Evolutionary conservation across 345 rosid species (phyloP), one percentile per base, ranked within the genome.

Genomic region (Jatropha curcas): DNA sequence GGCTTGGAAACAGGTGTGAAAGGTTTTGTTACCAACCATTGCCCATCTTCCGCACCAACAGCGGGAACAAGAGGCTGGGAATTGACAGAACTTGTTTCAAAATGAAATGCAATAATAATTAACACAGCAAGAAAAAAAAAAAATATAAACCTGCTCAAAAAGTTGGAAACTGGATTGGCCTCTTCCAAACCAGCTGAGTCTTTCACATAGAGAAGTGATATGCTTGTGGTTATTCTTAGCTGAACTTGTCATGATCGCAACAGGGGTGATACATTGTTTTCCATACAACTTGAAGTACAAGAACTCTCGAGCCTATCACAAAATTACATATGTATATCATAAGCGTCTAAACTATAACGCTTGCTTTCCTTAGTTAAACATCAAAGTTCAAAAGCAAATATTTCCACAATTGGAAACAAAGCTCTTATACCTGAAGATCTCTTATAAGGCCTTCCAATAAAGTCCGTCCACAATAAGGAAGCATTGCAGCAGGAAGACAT

Each of bases 401-500:
- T 27, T 53, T 78, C 70, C 71, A 67, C 8, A 31, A 56, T 61
- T 60, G 24, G 59, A 20, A 56, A 30, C 58, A 70, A 61, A 46
- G 74, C 75, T 65, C 34, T 14, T 71, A 71, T 88, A 92, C 97
- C 97, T 92, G 97, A 76, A 94, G 92, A 83, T 92, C 97, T 83
- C 97, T 86, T 57, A 94, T 82, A 69, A 92, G 98, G 73, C 95
- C 97, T 82, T 94, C 98, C 84, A 94, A 79, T 77, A 94, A 82
- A 46, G 97, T 92, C 76, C 88, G 73, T 75, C 98, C 98, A 83
- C 98, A 89, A 79, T 90, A 92, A 56, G 91, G 89, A 83, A 94
- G 97, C 97, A 94, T 87, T 55, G 97, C 98, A 69, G 98, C 98
- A 1, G 97, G 97, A 76, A 94, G 93, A 67, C 92, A 92, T 84